Base-by-base conservation (phyloP, 1,139 yeast species). In the Candida gigantensis region DNA sequence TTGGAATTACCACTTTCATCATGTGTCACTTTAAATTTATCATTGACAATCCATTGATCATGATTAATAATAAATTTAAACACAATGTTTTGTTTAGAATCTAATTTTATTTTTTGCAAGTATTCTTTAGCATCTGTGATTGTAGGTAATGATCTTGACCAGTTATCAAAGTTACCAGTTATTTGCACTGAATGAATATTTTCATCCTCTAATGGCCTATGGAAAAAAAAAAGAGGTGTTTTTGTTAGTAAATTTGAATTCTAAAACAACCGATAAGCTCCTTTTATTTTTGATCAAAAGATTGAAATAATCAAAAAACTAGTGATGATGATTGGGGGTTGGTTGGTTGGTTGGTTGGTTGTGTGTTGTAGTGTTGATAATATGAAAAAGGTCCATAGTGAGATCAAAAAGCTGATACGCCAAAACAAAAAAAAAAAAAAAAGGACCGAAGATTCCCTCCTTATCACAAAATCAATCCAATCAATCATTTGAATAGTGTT, bases 81-180 rank as follows among this genome's bases (percentile, higher is more conserved):
- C 10, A 52, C 49, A 23, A 69, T 41, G 34, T 60, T 56, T 28
- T 58, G 46, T 34, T 51, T 46, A 17, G 49, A 45, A 24, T 45
- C 40, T 15, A 64, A 50, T 28, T 45, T 51, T 19, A 65, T 42
- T 11, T 35, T 30, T 5, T 42, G 40, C 20, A 26, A 26, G 32
- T 36, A 36, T 26, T 39, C 43, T 17, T 39, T 42, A 11, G 33
- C 19, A 6, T 50, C 45, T 32, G 48, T 51, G 9, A 41, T 26
- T 24, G 39, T 34, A 8, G 48, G 50, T 24, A 45, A 49, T 8
- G 53, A 46, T 38, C 56, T 50, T 12, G 61, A 44, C 76, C 77
- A 71, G 36, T 62, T 46, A 41, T 70, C 74, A 45, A 70, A 71
- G 39, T 53, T 61, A 4, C 77, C 77, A 3, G 76, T 70, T 23